A percentile compares a stretch with the other conserved stretches of the same genome.
Conservation (phyloP, 73 alveolate genomes). For the Tetrahymena thermophila region DNA sequence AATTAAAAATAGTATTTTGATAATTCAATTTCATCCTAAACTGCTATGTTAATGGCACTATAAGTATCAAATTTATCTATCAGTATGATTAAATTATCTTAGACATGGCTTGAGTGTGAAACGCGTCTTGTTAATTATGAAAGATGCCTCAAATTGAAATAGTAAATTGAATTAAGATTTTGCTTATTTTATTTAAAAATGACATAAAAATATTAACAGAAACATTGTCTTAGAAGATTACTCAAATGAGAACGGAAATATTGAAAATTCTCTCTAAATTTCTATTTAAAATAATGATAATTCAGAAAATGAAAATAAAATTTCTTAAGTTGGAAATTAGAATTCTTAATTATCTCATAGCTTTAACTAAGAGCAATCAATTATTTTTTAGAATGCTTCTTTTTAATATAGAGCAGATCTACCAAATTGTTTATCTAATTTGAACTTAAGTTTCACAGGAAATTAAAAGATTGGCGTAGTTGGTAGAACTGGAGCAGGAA, state of each 20-base stretch:
- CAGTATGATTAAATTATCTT: neutral
- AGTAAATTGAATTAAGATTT: neutral
- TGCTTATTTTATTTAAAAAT: neutral
- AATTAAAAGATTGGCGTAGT: slow-evolving; percentile 48
- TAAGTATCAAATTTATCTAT: neutral
- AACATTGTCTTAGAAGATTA: neutral
- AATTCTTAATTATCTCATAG: neutral
- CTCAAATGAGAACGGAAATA: neutral
- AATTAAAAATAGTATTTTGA: neutral
- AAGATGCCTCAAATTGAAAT: neutral
- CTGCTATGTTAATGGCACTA: neutral
- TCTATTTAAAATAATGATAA: neutral
- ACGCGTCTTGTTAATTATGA: neutral
- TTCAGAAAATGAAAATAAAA: too few relatives aligned
- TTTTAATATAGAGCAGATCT: neutral
- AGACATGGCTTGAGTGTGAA: neutral
- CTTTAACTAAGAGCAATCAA: neutral
- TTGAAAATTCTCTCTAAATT: neutral
- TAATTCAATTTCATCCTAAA: neutral
- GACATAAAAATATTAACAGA: neutral
- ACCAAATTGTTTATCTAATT: neutral
- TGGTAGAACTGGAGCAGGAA: slow-evolving; percentile 70
- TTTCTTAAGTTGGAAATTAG: too few relatives aligned
- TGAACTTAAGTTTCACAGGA: neutral
- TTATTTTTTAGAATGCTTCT: neutral